Conservation (phyloP, 129 eudicot genomes). For the Flaveria trinervia region DNA sequence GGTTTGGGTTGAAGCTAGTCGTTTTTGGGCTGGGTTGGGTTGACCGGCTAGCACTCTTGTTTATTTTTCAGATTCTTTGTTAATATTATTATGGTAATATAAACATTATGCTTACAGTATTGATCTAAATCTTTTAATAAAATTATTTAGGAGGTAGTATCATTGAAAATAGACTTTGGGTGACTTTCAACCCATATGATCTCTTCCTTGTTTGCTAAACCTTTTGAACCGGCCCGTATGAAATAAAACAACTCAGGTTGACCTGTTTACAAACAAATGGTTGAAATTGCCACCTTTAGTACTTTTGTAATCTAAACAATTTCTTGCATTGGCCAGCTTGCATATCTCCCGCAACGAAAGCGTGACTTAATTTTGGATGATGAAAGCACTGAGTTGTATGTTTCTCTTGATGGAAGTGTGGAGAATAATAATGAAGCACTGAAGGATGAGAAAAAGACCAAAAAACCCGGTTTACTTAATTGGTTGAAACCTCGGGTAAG, state of each 20-base stretch:
- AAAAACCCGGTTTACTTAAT: slow-evolving; percentile 80
- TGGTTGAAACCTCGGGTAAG: slow-evolving; percentile 93
- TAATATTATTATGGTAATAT: background rate
- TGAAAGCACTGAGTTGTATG: slow-evolving; percentile 64
- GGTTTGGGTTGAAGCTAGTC: background rate
- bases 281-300: slow-evolving; percentile 2
- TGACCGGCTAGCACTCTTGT: slow-evolving; percentile 3
- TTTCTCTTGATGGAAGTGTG: slow-evolving; percentile 61
- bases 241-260: background rate
- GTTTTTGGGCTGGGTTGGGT: background rate
- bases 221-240: background rate
- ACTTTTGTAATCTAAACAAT: slow-evolving; percentile 12
- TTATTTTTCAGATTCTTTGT: background rate
- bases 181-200: slow-evolving; percentile 2
- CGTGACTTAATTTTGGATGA: slow-evolving; percentile 83
- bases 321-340: slow-evolving; percentile 61
- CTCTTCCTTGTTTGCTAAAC: background rate
- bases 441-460: slow-evolving; percentile 77
- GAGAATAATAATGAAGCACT: slow-evolving; percentile 55
- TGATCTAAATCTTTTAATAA: background rate
- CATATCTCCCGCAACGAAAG: slow-evolving; percentile 86
- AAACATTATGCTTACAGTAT: background rate
- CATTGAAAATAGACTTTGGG: background rate
- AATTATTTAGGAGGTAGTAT: background rate
- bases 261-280: background rate